Percentiles rank a stretch among this genome's conserved stretches.
Conservation (phyloP, 2,329 filamentous ascomycete species). For the Trichoderma arundinaceum region DNA sequence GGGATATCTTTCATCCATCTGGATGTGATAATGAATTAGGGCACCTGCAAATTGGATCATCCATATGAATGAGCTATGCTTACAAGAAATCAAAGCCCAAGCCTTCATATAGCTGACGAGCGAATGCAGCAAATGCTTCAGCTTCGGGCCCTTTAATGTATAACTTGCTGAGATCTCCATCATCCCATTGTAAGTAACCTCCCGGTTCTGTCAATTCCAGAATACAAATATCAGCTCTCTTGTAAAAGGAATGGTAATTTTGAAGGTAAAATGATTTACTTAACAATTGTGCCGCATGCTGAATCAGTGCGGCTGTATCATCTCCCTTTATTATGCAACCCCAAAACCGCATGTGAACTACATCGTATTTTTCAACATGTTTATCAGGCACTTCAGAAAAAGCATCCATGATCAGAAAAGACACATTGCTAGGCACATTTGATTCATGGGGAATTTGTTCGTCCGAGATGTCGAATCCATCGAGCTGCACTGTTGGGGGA, state of each 20-base stretch:
- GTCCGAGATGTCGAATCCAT: conserved; percentile 31
- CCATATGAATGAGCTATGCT: too few species aligned
- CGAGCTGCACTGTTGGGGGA: conserved; percentile 25
- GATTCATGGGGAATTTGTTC: conserved; percentile 17
- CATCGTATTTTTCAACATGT: conserved; percentile 18
- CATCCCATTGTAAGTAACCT: conserved; percentile 20
- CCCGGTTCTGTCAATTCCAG: background rate
- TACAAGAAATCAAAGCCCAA: conserved; percentile 2
- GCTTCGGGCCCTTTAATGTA: conserved; percentile 9
- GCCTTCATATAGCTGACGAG: too few species aligned
- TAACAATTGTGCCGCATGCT: background rate
- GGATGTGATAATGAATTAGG: background rate
- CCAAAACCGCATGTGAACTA: conserved; percentile 29
- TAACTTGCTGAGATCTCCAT: background rate
- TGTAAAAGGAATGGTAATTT: too few species aligned
- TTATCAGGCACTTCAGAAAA: conserved; percentile 7
- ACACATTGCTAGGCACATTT: conserved; percentile 12
- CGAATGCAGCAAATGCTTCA: conserved; percentile 2
- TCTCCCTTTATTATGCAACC: background rate
- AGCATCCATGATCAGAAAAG: conserved; percentile 3
- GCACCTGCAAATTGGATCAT: too few species aligned
- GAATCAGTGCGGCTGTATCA: conserved; percentile 4
- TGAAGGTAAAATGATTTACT: too few species aligned
- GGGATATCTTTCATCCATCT: conserved; percentile 12
- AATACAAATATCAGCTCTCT: background rate